These are phyloP conservation scores for Hymenoscyphus linearis DNA, from an alignment of 2,329 filamentous ascomycete genomes.

Conservation along the genomic window DNA sequence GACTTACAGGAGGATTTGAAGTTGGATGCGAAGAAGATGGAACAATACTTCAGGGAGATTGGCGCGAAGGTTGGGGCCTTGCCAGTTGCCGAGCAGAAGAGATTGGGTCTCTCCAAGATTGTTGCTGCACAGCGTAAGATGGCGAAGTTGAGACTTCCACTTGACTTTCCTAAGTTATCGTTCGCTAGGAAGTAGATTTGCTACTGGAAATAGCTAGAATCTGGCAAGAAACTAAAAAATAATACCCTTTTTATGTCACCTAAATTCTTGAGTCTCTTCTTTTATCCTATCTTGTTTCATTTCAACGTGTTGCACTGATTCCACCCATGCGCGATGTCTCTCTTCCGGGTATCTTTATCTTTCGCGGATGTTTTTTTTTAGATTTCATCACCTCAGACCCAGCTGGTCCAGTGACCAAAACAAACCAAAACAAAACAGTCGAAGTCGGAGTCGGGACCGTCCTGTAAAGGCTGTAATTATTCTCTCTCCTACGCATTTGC, in stretches of 20 bases:
- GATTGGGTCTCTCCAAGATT: slow-evolving; percentile 52
- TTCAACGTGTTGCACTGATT: not conserved
- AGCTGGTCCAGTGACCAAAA: too few relatives aligned
- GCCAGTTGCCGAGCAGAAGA: slow-evolving; percentile 42
- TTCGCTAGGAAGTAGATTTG: slow-evolving; percentile 17
- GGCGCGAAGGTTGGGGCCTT: slow-evolving; percentile 55
- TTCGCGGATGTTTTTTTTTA: too few relatives aligned
- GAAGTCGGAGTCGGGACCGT: too few relatives aligned
- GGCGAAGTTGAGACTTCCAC: slow-evolving; percentile 69
- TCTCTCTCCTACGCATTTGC: too few relatives aligned
- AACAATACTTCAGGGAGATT: slow-evolving; percentile 69
- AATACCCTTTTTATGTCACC: not conserved
- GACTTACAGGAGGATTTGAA: slow-evolving; percentile 67
- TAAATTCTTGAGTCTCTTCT: not conserved
- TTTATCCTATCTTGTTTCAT: not conserved
- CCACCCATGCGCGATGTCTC: too few relatives aligned
- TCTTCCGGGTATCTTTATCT: too few relatives aligned
- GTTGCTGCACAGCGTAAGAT: slow-evolving; percentile 56
- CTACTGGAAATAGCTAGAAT: not conserved
- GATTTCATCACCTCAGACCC: too few relatives aligned
- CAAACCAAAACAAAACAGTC: too few relatives aligned
- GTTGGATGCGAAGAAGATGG: slow-evolving; percentile 65
- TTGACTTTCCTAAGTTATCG: slow-evolving; percentile 69
- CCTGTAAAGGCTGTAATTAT: too few relatives aligned
- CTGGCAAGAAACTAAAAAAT: not conserved